Evolutionary conservation across 2,329 filamentous ascomycete genomes (phyloP), one percentile per base, ranked within the genome.

Genomic region (Cytospora mali): DNA sequence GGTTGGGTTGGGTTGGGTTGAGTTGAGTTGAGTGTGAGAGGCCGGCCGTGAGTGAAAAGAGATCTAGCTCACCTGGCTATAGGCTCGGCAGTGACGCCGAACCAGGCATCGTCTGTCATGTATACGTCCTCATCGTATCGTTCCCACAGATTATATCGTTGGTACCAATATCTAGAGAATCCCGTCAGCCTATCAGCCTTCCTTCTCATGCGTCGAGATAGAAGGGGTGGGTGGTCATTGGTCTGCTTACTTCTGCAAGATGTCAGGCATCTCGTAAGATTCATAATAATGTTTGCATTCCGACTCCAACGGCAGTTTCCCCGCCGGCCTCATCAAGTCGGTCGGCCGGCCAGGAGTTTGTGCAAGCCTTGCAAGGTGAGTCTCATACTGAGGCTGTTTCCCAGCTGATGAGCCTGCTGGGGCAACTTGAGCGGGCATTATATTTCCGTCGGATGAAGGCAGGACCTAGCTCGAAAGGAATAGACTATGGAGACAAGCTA

Each of bases 61-160:
- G n/a, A n/a, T 14, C 10, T 4, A n/a, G 25, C 81, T 70, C 80
- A 95, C 91, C 83, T 87, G 64, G 95, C 95, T 29, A 99, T 86
- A 5, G 91, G 90, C 75, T 99, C 94, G 16, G 95, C 93, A 0
- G 96, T 99, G 9, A 98, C 93, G 61, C 93, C 95, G 74, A 95
- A 99, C 95, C 95, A 99, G 59, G 93, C 90, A 76, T 94, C 89
- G 73, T 96, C 88, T 0, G 96, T 99, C 82, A 99, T 87, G 80
- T 88, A 89, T 68, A 99, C 84, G 61, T 93, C 94, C 63, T 93
- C 84, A 73, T 97, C 89, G 73, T 97, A 99, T 69, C 84, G 84
- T 18, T 89, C 88, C 77, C 96, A 99, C 68, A 99, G 91, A 58
- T 88, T 89, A 74, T 95, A 88, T 64, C 95, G 86, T 72, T 98